phyloP scores from a whole-genome alignment of 495 filamentous ascomycete species.

The Xylaria palmicola region DNA sequence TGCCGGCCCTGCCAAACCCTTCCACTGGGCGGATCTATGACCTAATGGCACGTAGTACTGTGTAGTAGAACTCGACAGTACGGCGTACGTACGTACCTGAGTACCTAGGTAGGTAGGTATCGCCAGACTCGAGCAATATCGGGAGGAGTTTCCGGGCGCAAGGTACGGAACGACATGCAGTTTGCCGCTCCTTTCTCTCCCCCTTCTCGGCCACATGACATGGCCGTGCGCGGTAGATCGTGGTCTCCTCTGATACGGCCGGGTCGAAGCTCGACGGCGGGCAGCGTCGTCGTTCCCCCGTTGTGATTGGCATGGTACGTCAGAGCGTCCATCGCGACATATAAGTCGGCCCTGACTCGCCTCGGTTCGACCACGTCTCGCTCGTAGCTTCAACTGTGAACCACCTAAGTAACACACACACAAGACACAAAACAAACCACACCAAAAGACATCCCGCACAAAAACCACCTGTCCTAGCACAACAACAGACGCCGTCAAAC shows the following conservation, averaged over 20 bases:
- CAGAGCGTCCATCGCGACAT: background rate
- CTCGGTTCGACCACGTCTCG: background rate
- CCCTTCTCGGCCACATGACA: too few relatives aligned
- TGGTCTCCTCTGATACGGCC: conserved; percentile 18
- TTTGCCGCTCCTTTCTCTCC: too few relatives aligned
- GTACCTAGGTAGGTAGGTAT: too few relatives aligned
- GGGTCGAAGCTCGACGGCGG: background rate
- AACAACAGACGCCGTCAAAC: background rate
- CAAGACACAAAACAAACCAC: conserved; percentile 13
- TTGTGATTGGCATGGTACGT: conserved; percentile 2
- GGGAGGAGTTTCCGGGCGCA: too few relatives aligned
- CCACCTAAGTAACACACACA: too few relatives aligned
- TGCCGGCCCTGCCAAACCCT: background rate
- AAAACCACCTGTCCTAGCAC: background rate
- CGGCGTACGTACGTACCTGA: too few relatives aligned
- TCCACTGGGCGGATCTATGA: conserved; percentile 8
- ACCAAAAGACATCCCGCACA: background rate
- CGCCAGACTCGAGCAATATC: too few relatives aligned
- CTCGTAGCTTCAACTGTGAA: background rate
- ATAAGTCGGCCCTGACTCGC: background rate
- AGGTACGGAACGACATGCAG: too few relatives aligned
- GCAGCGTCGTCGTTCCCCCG: background rate
- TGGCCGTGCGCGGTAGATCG: conserved; percentile 3
- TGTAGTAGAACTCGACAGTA: too few relatives aligned
- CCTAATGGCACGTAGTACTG: too few relatives aligned